Base-by-base conservation (phyloP, 768 basidiomycete species). In the Trichaptum fuscoviolaceum region DNA sequence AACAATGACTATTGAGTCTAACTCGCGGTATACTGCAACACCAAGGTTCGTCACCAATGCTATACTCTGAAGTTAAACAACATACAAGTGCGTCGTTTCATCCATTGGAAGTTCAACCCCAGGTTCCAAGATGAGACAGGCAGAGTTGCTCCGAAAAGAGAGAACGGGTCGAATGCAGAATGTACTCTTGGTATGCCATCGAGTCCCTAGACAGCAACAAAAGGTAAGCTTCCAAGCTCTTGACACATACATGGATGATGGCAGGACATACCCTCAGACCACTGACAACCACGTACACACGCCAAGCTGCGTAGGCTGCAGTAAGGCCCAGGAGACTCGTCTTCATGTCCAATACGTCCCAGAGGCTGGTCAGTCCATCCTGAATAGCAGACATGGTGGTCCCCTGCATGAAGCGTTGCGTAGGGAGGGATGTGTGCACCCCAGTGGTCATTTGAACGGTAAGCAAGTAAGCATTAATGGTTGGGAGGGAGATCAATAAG, bases 71-170 rank as follows among this genome's bases (percentile, higher is more conserved):
- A 3, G 42, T 61, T 25, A 20, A 7, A 2, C 23, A 18, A 69
- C 79, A 62, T 65, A 80, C 82, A 69, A 9, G 70, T 71, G 17
- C 69, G 66, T n/a, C 81, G 73, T 73, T 78, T 74, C 9, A 59
- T 65, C 82, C 82, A 84, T 5, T 73, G 64, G 62, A 75, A 78
- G 34, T 67, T 68, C 8, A 76, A 35, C 1, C 79, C 79, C 3
- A 78, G 77, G 67, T 82, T 83, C 80, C 79, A 83, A 80, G 79
- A 81, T 0, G 71, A 74, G 10, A 77, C 78, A 23, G 81, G 81
- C 0, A 82, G 63, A 0, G 77, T 2, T 0, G 73, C 74, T 23
- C 80, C 82, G 27, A 79, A 78, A 12, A 77, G n/a, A 7, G 69
- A 72, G 27, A 81, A 66, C 1, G 82, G 82, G 60, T 77, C 74